These are phyloP conservation scores for Crotalaria pallida DNA, from an alignment of 306 rosid genomes.

Conservation along the genomic window DNA sequence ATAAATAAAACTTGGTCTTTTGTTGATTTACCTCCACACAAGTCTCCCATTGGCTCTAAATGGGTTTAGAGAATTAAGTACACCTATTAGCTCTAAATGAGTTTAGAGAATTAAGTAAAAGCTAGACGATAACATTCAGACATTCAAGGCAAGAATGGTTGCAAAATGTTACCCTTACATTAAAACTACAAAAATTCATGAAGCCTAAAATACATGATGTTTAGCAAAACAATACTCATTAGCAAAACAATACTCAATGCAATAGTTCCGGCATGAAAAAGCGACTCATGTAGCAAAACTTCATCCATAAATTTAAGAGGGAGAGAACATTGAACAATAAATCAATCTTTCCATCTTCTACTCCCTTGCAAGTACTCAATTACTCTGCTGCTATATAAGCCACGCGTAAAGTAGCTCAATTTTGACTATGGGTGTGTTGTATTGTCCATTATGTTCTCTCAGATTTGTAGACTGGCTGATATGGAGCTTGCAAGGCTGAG, in stretches of 20 bases:
- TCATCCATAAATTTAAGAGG: not conserved
- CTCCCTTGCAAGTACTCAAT: not conserved
- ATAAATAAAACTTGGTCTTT: too few species aligned
- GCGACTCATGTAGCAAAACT: not conserved
- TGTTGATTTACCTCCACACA: too few species aligned
- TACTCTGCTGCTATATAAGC: constrained; percentile 19
- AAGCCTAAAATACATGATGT: not conserved
- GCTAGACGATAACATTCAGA: too few species aligned
- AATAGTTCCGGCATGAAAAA: not conserved
- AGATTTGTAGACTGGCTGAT: constrained; percentile 70
- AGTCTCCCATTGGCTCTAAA: too few species aligned
- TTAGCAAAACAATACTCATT: not conserved
- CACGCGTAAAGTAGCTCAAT: constrained; percentile 19
- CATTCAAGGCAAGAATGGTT: too few species aligned
- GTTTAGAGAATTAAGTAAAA: too few species aligned
- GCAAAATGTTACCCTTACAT: not conserved
- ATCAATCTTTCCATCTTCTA: not conserved
- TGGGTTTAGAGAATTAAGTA: too few species aligned
- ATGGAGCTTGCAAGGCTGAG: constrained; percentile 83
- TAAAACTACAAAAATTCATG: constrained; percentile 13
- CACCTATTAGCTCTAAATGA: too few species aligned
- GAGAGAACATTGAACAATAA: not conserved
- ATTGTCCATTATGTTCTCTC: constrained; percentile 23
- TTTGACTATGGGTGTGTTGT: not conserved
- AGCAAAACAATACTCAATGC: not conserved